Percentiles rank a stretch among this genome's conserved stretches.
Evolutionary conservation across 2,329 filamentous ascomycete genomes (phyloP).

Genomic region (Aspergillus persii): DNA sequence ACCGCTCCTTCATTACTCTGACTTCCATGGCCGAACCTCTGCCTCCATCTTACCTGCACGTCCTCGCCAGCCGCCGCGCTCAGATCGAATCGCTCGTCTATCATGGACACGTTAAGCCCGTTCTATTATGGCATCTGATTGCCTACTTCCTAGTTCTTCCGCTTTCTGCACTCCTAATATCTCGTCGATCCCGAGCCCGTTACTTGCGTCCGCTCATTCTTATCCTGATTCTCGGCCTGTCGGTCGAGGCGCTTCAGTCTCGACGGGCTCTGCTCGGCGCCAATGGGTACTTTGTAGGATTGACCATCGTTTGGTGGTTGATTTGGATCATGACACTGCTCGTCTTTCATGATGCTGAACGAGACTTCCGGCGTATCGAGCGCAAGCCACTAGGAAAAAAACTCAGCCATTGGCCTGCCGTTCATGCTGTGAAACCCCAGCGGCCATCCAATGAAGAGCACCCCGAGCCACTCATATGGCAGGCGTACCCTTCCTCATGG

Average conservation of each 20-base stretch:
- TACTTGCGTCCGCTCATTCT: slow-evolving; percentile 48
- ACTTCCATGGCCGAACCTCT: slow-evolving; percentile 25
- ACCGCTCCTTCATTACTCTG: too few species aligned
- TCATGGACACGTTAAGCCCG: slow-evolving; percentile 30
- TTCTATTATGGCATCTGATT: slow-evolving; percentile 38
- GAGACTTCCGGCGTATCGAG: slow-evolving; percentile 57
- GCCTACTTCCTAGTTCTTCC: slow-evolving; percentile 31
- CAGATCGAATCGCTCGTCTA: slow-evolving; percentile 26
- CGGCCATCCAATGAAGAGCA: neutral
- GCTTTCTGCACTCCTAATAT: slow-evolving; percentile 52
- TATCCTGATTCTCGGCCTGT: slow-evolving; percentile 42
- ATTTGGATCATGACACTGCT: slow-evolving; percentile 55
- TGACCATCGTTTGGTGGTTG: slow-evolving; percentile 54
- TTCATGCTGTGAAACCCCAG: neutral
- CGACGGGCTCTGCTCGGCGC: slow-evolving; percentile 51
- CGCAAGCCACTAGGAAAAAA: slow-evolving; percentile 17
- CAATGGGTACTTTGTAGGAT: slow-evolving; percentile 54
- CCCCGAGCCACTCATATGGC: slow-evolving; percentile 48
- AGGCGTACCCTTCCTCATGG: slow-evolving; percentile 52
- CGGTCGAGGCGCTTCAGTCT: slow-evolving; percentile 43
- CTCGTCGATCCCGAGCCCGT: slow-evolving; percentile 38
- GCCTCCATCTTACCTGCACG: slow-evolving; percentile 27
- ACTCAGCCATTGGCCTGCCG: neutral
- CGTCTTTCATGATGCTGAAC: slow-evolving; percentile 55
- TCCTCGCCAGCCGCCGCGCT: slow-evolving; percentile 23